phyloP scores from a whole-genome alignment of 495 filamentous ascomycete genomes.

The Aspergillus avenaceus region DNA sequence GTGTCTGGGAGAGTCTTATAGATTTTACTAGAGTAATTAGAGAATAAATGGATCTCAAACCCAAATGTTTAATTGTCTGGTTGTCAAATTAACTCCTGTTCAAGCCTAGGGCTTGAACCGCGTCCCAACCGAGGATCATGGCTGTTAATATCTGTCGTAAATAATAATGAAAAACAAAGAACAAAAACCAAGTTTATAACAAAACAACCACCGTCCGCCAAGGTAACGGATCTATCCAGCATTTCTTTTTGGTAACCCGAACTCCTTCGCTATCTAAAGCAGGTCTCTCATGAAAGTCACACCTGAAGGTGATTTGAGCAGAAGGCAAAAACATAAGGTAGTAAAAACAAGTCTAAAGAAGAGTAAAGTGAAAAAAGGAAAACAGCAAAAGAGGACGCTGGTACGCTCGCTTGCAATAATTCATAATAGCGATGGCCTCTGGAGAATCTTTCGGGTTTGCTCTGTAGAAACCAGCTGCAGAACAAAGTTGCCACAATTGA shows the following conservation, averaged over 20 bases:
- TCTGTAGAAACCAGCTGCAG: slow-evolving; percentile 11
- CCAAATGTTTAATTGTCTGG: too few relatives aligned
- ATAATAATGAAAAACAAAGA: not conserved
- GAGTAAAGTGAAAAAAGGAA: slow-evolving; percentile 1
- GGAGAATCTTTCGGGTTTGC: not conserved
- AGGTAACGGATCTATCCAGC: slow-evolving; percentile 7
- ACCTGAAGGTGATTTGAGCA: too few relatives aligned
- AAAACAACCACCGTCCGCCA: too few relatives aligned
- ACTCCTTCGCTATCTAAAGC: slow-evolving; percentile 7
- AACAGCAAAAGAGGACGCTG: slow-evolving; percentile 4
- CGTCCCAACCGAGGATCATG: not conserved
- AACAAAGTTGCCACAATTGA: too few relatives aligned
- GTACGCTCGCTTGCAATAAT: not conserved
- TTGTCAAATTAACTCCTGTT: not conserved
- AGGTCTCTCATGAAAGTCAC: not conserved
- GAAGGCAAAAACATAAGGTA: not conserved
- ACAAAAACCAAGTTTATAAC: too few relatives aligned
- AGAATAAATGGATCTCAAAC: too few relatives aligned
- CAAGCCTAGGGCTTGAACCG: not conserved
- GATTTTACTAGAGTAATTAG: too few relatives aligned
- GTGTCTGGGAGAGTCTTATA: not conserved
- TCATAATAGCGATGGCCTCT: not conserved
- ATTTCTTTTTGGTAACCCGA: slow-evolving; percentile 6
- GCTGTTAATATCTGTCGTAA: not conserved
- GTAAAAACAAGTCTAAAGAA: not conserved